Conservation (phyloP, 345 rosid species). For the Schrenkiella parvula region DNA sequence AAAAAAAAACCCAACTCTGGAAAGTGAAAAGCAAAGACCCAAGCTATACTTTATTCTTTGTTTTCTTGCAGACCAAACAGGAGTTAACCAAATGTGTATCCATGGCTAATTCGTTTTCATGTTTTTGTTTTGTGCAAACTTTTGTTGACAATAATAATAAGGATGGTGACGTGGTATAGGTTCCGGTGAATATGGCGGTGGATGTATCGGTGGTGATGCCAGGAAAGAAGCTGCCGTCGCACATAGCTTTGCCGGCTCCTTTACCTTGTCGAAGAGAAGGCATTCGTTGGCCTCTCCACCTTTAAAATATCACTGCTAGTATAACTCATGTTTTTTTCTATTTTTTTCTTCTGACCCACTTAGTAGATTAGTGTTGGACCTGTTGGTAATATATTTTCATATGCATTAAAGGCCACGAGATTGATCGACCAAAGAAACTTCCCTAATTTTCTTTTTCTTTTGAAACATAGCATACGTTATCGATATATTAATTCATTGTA, state of each 20-base stretch:
- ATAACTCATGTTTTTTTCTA: background rate
- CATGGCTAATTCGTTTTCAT: background rate
- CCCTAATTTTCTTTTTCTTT: background rate
- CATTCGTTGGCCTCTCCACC: conserved; percentile 56
- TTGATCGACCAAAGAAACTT: background rate
- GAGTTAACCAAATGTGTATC: background rate
- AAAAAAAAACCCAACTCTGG: background rate
- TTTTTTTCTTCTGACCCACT: background rate
- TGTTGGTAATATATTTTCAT: background rate
- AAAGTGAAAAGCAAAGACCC: conserved; percentile 21
- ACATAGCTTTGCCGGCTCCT: conserved; percentile 87
- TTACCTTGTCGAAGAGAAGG: conserved; percentile 80
- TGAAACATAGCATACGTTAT: background rate
- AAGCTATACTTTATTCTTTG: conserved; percentile 6
- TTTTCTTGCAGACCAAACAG: background rate
- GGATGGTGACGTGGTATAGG: conserved; percentile 32
- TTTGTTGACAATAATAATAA: background rate
- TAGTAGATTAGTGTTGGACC: conserved; percentile 6
- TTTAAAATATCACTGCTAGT: background rate
- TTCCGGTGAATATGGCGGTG: conserved; percentile 33
- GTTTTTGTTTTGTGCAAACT: background rate
- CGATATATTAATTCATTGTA: background rate
- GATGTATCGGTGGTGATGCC: conserved; percentile 91
- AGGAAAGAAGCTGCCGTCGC: conserved; percentile 67
- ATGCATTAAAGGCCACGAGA: background rate